Conservation (phyloP, 441 rosid species). For the Metrosideros polymorpha region DNA sequence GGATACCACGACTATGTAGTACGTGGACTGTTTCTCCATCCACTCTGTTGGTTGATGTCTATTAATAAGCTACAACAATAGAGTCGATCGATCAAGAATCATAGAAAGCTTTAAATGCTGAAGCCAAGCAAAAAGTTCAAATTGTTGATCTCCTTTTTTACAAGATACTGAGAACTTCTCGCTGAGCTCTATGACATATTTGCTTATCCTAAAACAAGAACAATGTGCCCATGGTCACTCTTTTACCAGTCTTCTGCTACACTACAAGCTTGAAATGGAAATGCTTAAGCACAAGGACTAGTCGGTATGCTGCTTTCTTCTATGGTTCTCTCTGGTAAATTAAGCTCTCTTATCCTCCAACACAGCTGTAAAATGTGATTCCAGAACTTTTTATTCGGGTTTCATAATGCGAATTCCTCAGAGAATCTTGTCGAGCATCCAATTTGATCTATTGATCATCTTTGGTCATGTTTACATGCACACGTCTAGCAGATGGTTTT, state of each 20-base stretch:
- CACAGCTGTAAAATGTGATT: background rate
- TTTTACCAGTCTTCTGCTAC: background rate
- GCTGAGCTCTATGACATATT: background rate
- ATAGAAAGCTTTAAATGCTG: background rate
- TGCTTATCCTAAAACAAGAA: background rate
- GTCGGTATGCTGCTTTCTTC: background rate
- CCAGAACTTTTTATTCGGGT: background rate
- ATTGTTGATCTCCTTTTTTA: background rate
- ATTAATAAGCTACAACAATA: background rate
- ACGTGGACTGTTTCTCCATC: background rate
- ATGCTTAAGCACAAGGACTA: background rate
- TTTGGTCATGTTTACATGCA: background rate
- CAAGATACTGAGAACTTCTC: background rate
- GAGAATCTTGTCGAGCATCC: background rate
- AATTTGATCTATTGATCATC: background rate
- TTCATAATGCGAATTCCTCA: background rate
- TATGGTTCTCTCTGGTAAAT: background rate
- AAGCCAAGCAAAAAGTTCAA: background rate
- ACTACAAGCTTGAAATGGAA: background rate
- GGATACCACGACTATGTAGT: background rate
- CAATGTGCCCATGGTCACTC: background rate
- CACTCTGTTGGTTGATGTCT: background rate
- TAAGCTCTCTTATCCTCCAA: background rate
- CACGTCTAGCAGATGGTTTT: background rate
- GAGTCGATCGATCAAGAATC: background rate